phyloP scores from a whole-genome alignment of 345 rosid species.

The Erysimum cheiranthoides region DNA sequence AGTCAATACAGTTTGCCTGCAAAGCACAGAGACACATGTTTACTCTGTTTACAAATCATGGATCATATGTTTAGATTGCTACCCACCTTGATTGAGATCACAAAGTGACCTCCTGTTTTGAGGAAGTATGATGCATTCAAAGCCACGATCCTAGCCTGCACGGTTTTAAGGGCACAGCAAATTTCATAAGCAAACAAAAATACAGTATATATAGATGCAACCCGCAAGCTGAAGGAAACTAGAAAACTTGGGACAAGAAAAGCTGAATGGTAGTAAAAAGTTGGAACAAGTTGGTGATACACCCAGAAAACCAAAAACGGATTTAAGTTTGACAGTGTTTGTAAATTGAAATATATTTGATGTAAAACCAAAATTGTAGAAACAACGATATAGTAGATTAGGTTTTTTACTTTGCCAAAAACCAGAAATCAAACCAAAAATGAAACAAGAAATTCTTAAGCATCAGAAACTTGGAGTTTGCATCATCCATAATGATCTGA shows the following conservation, averaged over 20 bases:
- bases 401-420: not conserved
- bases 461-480: constrained; percentile 59
- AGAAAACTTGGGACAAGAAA: not conserved
- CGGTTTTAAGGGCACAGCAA: not conserved
- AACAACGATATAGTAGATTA: too few relatives aligned
- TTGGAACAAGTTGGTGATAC: not conserved
- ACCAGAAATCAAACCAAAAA: not conserved
- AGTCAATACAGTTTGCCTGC: constrained; percentile 97
- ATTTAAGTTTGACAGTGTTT: too few relatives aligned
- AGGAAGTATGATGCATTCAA: constrained; percentile 83
- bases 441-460: constrained; percentile 4
- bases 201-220: not conserved
- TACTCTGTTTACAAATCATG: not conserved
- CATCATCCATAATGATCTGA: constrained; percentile 68
- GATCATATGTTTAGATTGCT: not conserved
- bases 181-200: constrained; percentile 2
- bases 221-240: not conserved
- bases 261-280: not conserved
- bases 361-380: not conserved
- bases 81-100: constrained; percentile 95
- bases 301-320: not conserved
- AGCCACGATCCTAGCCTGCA: constrained; percentile 94
- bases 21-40: not conserved
- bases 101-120: constrained; percentile 96
- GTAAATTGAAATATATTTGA: too few relatives aligned